Base-by-base conservation (phyloP, 1,284 basidiomycete species). In the Blastosporella zonata region DNA sequence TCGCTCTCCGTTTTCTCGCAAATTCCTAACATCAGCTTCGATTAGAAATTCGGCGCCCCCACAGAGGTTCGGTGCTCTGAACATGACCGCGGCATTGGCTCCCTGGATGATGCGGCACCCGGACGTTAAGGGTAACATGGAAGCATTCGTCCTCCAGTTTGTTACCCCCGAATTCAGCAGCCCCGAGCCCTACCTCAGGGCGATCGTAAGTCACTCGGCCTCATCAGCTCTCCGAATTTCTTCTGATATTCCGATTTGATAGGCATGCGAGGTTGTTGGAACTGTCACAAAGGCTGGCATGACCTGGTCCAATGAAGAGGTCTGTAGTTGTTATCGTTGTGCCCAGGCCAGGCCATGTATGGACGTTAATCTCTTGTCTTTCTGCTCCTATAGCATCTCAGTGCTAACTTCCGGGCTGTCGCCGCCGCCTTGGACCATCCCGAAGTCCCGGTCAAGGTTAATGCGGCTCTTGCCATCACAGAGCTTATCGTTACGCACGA, bases 381-480 rank as follows among this genome's bases (percentile, higher is more conserved):
- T 9, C 35, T 6, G 31, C 5, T 37, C 33, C 8, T 52, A 2
- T 50, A 90, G 83, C 76, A 81, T 55, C 66, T 92, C 55, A 77
- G 75, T 52, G 69, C 67, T 22, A 81, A 85, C 58, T 87, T 86
- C 65, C 73, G 74, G 39, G 81, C 79, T 1, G 73, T 87, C 20
- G 79, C 80, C 15, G 63, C 68, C 23, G 77, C 76, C 3, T 69
- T 92, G 29, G 83, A 89, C 55, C 90, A 95, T 59, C 60, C 79
- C 0, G 86, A 91, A 60, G 74, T 95, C 42, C 91, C 92, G 0
- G 91, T 95, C 8, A 82, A 87, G 27, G 87, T 95, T 3, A 88
- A 92, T 49, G 92, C 90, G 12, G 87, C 87, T 1, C 70, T 93
- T 54, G 83, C 90, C 1, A 70, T 95, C 53, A 88, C 89, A 2